These are phyloP conservation scores for Lasiosphaeris hirsuta DNA, from an alignment of 495 filamentous ascomycete genomes.

Conservation along the genomic window DNA sequence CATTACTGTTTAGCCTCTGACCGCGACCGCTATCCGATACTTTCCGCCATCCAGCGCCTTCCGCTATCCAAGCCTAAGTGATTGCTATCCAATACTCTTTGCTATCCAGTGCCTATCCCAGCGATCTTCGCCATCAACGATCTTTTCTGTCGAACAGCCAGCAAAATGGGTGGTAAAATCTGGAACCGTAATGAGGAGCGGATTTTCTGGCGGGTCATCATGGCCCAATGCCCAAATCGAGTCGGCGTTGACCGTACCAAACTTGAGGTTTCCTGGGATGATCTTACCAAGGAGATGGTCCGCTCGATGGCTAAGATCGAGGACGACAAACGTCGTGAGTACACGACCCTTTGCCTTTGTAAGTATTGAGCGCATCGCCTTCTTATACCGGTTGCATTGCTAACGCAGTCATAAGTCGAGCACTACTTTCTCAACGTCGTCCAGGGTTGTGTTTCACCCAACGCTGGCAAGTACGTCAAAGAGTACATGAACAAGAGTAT, in stretches of 20 bases:
- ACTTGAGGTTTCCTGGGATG: conserved; percentile 29
- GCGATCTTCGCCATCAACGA: not conserved
- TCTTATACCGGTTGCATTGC: not conserved
- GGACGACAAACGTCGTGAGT: conserved; percentile 25
- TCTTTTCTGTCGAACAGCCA: not conserved
- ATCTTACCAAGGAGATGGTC: conserved; percentile 33
- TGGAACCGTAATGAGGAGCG: conserved; percentile 40
- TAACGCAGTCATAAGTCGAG: conserved; percentile 36
- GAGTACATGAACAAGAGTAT: not conserved
- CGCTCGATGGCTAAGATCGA: conserved; percentile 32
- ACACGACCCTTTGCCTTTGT: conserved; percentile 39
- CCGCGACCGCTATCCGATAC: not conserved
- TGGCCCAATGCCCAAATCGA: conserved; percentile 38
- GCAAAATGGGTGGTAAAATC: conserved; percentile 40
- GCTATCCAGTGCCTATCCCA: not conserved
- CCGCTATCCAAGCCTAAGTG: too few relatives aligned
- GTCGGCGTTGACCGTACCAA: conserved; percentile 24
- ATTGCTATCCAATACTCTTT: too few relatives aligned
- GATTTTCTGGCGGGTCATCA: conserved; percentile 38
- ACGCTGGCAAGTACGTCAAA: conserved; percentile 15
- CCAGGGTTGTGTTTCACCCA: conserved; percentile 30
- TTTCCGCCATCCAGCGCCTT: not conserved
- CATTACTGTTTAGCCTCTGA: not conserved
- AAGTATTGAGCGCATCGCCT: conserved; percentile 12
- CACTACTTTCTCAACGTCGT: conserved; percentile 44